Evolutionary conservation across 1,284 basidiomycete species (phyloP), one percentile per base, ranked within the genome.

Genomic region (Puccinia sorghi): DNA sequence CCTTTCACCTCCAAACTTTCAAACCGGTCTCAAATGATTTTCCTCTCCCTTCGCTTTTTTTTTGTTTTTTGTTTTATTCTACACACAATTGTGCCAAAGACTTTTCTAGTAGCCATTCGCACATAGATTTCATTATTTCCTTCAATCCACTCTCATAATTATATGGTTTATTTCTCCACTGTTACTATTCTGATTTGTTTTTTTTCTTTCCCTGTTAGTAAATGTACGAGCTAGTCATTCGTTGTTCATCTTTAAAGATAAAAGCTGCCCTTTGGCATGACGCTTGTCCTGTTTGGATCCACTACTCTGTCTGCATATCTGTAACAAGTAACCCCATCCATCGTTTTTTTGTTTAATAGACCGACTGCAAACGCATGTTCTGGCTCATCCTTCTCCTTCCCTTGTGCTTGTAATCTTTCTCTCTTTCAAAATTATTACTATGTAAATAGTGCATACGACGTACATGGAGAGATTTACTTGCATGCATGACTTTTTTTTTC

Each of bases 201-300:
- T 27, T 32, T 4, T 32, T 32, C 32, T 32, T 32, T 32, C 32
- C 32, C 32, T 32, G 2, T 32, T 32, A 27, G 25, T 59, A 59
- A 59, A 37, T 59, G 57, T 59, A 59, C 27, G 27, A 59, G 32
- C 57, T 59, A 59, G 11, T 59, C 57, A 32, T 59, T 13, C 32
- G 9, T 27, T 59, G 25, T 59, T 37, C 27, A n/a, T 52, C 50
- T 52, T 52, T 7, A 52, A 32, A 32, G 32, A 32, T 32, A 32
- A 1, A 32, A 32, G 32, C 32, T 32, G 13, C 20, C n/a, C 13
- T 17, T 52, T 52, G 50, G 20, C 6, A 7, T 17, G 50, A n/a
- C 12, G 15, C 13, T n/a, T 52, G 27, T 59, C 8, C 57, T 15
- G 57, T 59, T 17, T 37, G 27, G 3, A 37, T 37, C 57, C 27